phyloP scores from a whole-genome alignment of 768 basidiomycete genomes.

The Russula abietina region DNA sequence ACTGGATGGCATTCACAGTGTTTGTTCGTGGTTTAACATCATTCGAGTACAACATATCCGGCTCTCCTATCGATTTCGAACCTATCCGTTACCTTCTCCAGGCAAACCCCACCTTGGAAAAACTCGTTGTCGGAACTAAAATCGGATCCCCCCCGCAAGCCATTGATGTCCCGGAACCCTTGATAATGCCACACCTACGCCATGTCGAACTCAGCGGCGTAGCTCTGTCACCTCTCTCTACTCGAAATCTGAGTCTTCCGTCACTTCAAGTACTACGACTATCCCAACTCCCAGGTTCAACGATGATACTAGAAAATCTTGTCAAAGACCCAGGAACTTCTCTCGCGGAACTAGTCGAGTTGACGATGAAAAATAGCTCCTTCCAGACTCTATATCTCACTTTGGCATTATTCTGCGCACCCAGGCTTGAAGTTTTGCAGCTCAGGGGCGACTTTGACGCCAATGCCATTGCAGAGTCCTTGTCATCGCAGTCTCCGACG shows the following conservation, averaged over 20 bases:
- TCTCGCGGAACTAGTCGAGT: constrained; percentile 16
- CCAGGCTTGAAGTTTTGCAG: constrained; percentile 8
- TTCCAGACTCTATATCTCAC: not conserved
- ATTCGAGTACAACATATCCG: constrained; percentile 16
- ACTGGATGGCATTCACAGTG: not conserved
- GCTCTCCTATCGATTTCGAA: constrained; percentile 7
- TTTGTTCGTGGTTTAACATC: constrained; percentile 16
- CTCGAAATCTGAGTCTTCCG: constrained; percentile 14
- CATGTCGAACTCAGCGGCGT: constrained; percentile 18
- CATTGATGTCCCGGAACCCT: not conserved
- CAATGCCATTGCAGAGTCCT: constrained; percentile 3
- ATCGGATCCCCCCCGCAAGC: no score
- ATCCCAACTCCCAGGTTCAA: not conserved
- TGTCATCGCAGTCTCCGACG: not conserved
- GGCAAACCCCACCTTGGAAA: constrained; percentile 25
- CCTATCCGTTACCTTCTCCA: constrained; percentile 24
- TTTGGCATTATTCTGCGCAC: not conserved
- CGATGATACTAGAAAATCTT: not conserved
- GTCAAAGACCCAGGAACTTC: constrained; percentile 12
- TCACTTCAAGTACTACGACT: constrained; percentile 17
- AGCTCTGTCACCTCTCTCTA: not conserved
- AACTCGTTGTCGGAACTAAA: constrained; percentile 15
- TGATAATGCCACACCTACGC: constrained; percentile 16
- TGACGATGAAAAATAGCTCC: constrained; percentile 4
- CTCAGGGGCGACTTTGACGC: constrained; percentile 2